Percentiles rank a stretch among this genome's conserved stretches.
Evolutionary conservation across 1,284 basidiomycete species (phyloP).

Genomic region (Laetiporus sulphureus): DNA sequence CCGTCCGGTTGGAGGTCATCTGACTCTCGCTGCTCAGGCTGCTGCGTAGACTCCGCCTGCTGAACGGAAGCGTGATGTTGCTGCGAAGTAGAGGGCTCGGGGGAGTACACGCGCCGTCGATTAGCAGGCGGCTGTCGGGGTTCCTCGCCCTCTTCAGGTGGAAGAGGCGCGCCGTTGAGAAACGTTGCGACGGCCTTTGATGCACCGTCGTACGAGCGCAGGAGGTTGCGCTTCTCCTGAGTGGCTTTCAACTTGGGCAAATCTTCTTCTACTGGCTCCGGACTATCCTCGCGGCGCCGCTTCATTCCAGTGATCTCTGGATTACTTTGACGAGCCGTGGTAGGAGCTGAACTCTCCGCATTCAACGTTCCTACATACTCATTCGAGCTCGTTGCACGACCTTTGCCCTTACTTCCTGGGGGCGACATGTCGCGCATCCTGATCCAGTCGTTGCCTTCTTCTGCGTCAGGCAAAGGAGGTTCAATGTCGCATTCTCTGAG

Average conservation of each 20-base stretch:
- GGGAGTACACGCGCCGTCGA: conserved; percentile 36
- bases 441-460: conserved; percentile 44
- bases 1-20: too few relatives aligned
- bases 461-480: conserved; percentile 32
- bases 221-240: conserved; percentile 8
- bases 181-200: conserved; percentile 50
- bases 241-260: conserved; percentile 1
- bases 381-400: conserved; percentile 13
- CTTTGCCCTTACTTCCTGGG: conserved; percentile 50
- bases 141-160: conserved; percentile 23
- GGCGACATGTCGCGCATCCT: conserved; percentile 47
- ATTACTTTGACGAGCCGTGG: too few relatives aligned
- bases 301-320: conserved; percentile 28
- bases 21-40: too few relatives aligned
- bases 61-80: too few relatives aligned
- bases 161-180: conserved; percentile 36
- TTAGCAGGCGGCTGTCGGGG: conserved; percentile 33
- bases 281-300: conserved; percentile 49
- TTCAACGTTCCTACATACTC: too few relatives aligned
- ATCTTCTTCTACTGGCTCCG: conserved; percentile 13
- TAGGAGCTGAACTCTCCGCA: too few relatives aligned
- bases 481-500: conserved; percentile 65
- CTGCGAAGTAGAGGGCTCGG: conserved; percentile 4
- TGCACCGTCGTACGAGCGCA: conserved; percentile 44
- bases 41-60: too few relatives aligned